Evolutionary conservation across 148 eudicot species (phyloP), one percentile per base, ranked within the genome.

Genomic region (Rhododendron simsii): DNA sequence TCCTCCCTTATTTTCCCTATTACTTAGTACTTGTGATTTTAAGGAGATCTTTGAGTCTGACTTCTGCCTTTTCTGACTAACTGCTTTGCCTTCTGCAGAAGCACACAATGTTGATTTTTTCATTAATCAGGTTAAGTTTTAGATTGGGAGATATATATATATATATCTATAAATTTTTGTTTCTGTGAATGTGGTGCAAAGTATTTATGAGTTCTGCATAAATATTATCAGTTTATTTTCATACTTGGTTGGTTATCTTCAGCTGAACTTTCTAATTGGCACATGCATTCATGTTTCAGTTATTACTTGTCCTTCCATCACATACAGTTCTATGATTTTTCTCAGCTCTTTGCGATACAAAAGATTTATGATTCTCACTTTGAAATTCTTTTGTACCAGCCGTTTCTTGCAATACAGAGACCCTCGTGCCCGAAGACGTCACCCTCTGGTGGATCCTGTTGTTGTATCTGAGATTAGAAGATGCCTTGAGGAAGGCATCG

Each of bases 351-450:
- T 83, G 12, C 7, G 11, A 51, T 80, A 15, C 82, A 80, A 28
- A 80, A 80, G 21, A 47, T 84, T 50, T 28, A 26, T 59, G 18
- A 3, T 4, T 84, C 81, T 55, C 39, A 28, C 65, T 57, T 87
- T 63, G 55, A 20, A 57, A 37, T 37, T 86, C 33, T 86, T 85
- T 88, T 85, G 87, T 79, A 80, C 81, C 95, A 96, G 98, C 85
- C 98, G 98, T 81, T 96, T 94, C 86, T 82, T 96, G 77, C 98
- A 96, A 88, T 94, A 89, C 77, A 89, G 98, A 90, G 98, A 93
- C 81, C 95, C 96, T 35, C 91, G 87, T 37, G 98, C 98, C 39
- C 95, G 91, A 88, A 90, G 98, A 87, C 89, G 98, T 78, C 98
- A 96, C 81, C 98, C 98, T 75, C 73, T 94, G 89, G 98, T 96